These are phyloP conservation scores for Zymoseptoria tritici DNA, from an alignment of 2,329 filamentous ascomycete species.

Conservation along the genomic window DNA sequence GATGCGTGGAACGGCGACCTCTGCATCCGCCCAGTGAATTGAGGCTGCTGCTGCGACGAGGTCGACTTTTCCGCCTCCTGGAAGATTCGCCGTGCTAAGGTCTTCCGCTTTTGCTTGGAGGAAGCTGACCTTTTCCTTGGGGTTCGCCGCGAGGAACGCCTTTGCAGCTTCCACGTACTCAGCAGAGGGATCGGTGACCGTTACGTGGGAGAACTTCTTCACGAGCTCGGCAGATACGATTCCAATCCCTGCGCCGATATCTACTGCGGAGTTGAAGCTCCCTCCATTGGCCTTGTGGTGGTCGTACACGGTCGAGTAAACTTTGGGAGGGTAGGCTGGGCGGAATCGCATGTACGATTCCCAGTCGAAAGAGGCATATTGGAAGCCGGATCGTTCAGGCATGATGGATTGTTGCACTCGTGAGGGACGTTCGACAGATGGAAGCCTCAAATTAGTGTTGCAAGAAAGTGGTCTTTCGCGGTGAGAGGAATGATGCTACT, in stretches of 20 bases:
- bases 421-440: too few species aligned
- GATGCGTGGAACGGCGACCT: background rate
- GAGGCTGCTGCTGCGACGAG: constrained; percentile 1
- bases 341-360: constrained; percentile 2
- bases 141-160: background rate
- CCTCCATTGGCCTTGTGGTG: background rate
- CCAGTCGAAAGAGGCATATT: background rate
- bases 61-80: background rate
- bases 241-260: constrained; percentile 3
- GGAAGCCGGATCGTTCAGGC: too few species aligned
- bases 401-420: too few species aligned
- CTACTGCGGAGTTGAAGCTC: constrained; percentile 1
- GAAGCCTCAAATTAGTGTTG: too few species aligned
- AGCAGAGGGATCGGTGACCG: constrained; percentile 3
- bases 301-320: constrained; percentile 1
- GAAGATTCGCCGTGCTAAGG: background rate
- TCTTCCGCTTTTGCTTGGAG: constrained; percentile 4
- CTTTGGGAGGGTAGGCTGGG: background rate
- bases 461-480: too few species aligned
- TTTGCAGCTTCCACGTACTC: constrained; percentile 1
- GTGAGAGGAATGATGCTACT: too few species aligned
- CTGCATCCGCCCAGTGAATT: constrained; percentile 6
- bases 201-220: constrained; percentile 3
- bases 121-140: background rate
- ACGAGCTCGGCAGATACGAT: constrained; percentile 2